Conservation (phyloP, 169 alveolate species). For the Babesia ovata region DNA sequence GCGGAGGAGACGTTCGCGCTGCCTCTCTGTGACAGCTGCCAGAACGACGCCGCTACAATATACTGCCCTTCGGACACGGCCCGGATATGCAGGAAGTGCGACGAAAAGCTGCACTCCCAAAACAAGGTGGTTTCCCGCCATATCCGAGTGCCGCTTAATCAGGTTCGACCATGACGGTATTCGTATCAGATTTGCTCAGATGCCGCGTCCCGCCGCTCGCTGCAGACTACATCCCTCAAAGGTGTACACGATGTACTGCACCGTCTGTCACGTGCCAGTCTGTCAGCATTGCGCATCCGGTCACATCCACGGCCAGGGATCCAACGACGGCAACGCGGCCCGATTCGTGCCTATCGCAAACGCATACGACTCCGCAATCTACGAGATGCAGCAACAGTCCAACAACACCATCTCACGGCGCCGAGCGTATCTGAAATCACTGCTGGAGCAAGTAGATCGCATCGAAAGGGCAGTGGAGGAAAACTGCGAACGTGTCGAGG, state of each 20-base stretch:
- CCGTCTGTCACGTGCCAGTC: constrained; percentile 80
- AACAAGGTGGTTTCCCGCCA: constrained; percentile 87
- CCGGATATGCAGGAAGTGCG: constrained; percentile 84
- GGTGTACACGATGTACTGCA: constrained; percentile 75
- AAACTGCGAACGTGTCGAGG: constrained; percentile 61
- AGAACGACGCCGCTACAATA: constrained; percentile 83
- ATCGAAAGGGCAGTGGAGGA: constrained; percentile 31
- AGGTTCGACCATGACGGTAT: constrained; percentile 50
- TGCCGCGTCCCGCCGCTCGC: constrained; percentile 80
- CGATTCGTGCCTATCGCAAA: constrained; percentile 61
- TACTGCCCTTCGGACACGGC: constrained; percentile 90
- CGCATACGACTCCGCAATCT: constrained; percentile 68
- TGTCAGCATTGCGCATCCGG: constrained; percentile 82
- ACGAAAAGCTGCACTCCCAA: constrained; percentile 82
- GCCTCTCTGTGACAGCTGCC: constrained; percentile 90
- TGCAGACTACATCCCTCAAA: constrained; percentile 79
- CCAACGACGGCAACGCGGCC: constrained; percentile 17
- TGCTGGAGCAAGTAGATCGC: constrained; percentile 17
- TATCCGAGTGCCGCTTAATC: constrained; percentile 84
- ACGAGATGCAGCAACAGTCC: constrained; percentile 48
- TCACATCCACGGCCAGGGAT: constrained; percentile 72
- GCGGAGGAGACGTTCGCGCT: constrained; percentile 84
- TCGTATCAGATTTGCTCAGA: constrained; percentile 31
- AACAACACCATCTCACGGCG: constrained; percentile 23
- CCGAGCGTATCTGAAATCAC: constrained; percentile 18